These are phyloP conservation scores for Spergularia bocconei DNA, from an alignment of 148 eudicot species.

Conservation along the genomic window DNA sequence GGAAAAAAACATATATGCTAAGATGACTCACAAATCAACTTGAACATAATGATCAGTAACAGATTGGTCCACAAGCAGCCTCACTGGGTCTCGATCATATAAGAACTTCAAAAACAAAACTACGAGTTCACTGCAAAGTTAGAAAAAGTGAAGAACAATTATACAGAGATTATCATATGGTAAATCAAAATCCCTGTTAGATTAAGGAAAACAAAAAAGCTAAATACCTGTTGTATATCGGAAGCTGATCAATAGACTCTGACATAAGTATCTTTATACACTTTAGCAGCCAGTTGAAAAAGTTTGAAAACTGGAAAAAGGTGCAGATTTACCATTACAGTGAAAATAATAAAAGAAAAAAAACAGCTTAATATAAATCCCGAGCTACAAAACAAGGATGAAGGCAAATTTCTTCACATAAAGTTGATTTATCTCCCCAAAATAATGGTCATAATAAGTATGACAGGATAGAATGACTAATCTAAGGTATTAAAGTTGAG, in stretches of 20 bases:
- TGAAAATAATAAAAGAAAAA: background rate
- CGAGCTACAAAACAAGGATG: background rate
- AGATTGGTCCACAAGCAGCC: constrained; percentile 62
- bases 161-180: background rate
- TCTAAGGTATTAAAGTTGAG: background rate
- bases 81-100: constrained; percentile 88
- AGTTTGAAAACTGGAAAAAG: constrained; percentile 75
- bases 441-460: background rate
- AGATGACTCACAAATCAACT: constrained; percentile 68
- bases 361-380: constrained; percentile 3
- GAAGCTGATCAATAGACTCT: constrained; percentile 85
- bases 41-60: constrained; percentile 47
- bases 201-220: constrained; percentile 5
- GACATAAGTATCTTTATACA: constrained; percentile 83
- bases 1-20: background rate
- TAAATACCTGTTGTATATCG: constrained; percentile 67
- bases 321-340: constrained; percentile 7
- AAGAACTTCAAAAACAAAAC: constrained; percentile 83
- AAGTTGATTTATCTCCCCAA: background rate
- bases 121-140: constrained; percentile 79
- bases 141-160: constrained; percentile 17
- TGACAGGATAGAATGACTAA: background rate
- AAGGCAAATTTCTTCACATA: too few species aligned
- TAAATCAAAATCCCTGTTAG: background rate
- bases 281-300: constrained; percentile 89